Percentiles rank a stretch among this genome's conserved stretches.
Conservation (phyloP, 169 alveolate species). For the Plasmodium blacklocki region DNA sequence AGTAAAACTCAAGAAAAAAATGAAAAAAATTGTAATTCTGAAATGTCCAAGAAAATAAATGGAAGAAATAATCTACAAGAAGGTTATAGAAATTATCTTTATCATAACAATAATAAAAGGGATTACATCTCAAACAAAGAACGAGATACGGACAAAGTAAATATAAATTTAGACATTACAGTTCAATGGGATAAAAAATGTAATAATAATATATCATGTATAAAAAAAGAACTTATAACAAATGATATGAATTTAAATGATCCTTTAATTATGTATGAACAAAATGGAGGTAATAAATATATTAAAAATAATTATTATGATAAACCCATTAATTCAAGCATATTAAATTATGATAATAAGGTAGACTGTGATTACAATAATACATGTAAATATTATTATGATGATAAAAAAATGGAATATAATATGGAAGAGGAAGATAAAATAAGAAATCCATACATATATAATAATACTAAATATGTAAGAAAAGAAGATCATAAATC, state of each 20-base stretch:
- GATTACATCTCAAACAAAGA: not conserved
- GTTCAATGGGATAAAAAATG: conserved; percentile 46
- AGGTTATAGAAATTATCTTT: not conserved
- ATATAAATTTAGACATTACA: conserved; percentile 48
- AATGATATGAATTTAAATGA: not conserved
- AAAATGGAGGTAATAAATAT: not conserved
- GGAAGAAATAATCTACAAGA: not conserved
- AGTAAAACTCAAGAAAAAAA: not conserved
- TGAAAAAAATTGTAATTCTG: not conserved
- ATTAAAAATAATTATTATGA: not conserved
- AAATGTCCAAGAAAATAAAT: not conserved
- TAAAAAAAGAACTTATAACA: not conserved
- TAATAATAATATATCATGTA: not conserved
- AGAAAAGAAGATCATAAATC: too few species aligned
- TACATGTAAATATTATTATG: conserved; percentile 1
- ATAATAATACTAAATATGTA: not conserved
- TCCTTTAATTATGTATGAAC: not conserved
- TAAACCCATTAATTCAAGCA: not conserved
- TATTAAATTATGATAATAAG: not conserved
- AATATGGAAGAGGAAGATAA: not conserved
- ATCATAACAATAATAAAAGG: not conserved
- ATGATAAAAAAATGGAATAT: not conserved
- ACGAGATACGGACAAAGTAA: not conserved
- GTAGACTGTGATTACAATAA: not conserved
- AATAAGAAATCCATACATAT: not conserved